These are phyloP conservation scores for Rhododendron molle DNA, from an alignment of 148 eudicot species.

Conservation along the genomic window DNA sequence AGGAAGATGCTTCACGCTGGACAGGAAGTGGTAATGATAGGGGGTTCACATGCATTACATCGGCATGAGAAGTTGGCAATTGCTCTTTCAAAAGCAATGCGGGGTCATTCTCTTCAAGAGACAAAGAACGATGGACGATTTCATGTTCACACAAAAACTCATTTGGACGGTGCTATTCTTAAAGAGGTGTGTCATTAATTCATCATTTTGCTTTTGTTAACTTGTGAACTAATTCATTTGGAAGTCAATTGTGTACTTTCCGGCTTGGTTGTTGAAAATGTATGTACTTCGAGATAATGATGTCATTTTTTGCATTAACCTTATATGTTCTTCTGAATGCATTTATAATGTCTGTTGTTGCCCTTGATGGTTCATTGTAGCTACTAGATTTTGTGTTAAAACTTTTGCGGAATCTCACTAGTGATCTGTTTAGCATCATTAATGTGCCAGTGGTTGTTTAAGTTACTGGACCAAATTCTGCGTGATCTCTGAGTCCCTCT, in stretches of 20 bases:
- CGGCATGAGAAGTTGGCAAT: conserved; percentile 94
- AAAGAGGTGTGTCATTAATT: conserved; percentile 56
- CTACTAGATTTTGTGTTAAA: background rate
- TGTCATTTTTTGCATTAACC: conserved; percentile 2
- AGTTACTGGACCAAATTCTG: background rate
- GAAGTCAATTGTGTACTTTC: background rate
- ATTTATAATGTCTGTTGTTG: background rate
- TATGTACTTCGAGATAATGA: background rate
- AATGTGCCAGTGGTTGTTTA: background rate
- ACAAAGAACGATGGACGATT: conserved; percentile 94
- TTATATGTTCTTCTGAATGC: background rate
- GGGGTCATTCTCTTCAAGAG: conserved; percentile 93
- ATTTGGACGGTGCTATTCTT: conserved; percentile 93
- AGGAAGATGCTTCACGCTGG: conserved; percentile 85
- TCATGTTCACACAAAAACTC: conserved; percentile 91
- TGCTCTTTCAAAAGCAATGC: conserved; percentile 95
- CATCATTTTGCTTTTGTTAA: background rate
- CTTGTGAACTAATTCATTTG: background rate
- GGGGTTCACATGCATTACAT: conserved; percentile 84
- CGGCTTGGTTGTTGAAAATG: background rate
- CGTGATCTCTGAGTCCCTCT: background rate
- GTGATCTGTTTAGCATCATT: background rate
- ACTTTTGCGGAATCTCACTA: background rate
- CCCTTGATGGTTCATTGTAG: background rate
- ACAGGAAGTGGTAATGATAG: conserved; percentile 89